phyloP scores from a whole-genome alignment of 1,139 yeast species.

The Groenewaldozyma auringiensis region DNA sequence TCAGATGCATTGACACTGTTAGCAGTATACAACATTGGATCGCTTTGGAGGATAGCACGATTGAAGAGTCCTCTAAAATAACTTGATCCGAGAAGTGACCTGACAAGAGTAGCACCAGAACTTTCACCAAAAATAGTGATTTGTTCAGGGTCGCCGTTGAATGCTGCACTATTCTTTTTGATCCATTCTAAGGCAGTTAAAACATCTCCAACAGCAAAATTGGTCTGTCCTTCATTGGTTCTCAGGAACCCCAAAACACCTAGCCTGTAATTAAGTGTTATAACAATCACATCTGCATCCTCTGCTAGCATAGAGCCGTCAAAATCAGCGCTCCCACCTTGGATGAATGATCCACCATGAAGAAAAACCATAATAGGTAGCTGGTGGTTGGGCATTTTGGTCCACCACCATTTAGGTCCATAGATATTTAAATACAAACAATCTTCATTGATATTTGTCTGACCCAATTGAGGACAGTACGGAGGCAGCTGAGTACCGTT shows the following conservation, averaged over 20 bases:
- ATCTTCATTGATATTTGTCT: constrained; percentile 18
- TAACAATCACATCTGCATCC: constrained; percentile 29
- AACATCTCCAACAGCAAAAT: constrained; percentile 32
- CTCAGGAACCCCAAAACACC: constrained; percentile 32
- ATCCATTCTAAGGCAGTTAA: constrained; percentile 33
- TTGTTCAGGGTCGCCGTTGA: constrained; percentile 32
- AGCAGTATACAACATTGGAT: constrained; percentile 25
- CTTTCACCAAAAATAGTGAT: constrained; percentile 34
- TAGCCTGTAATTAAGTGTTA: constrained; percentile 34
- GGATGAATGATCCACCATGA: constrained; percentile 34
- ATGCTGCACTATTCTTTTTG: constrained; percentile 27
- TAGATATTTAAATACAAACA: constrained; percentile 26
- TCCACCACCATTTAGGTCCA: constrained; percentile 14
- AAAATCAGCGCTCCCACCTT: constrained; percentile 29
- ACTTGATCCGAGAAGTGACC: constrained; percentile 23
- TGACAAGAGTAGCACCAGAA: constrained; percentile 32
- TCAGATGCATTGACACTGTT: constrained; percentile 17
- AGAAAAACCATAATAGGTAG: constrained; percentile 33
- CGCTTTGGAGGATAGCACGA: constrained; percentile 28
- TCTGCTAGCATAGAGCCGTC: constrained; percentile 29
- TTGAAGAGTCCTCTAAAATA: constrained; percentile 21
- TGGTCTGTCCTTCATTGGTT: constrained; percentile 22
- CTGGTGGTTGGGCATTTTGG: neutral
- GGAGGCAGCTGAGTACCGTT: constrained; percentile 15
- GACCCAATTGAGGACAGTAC: constrained; percentile 20